Base-by-base conservation (phyloP, 371 early-diverging fungal genomes). In the Saksenaea oblongispora region DNA sequence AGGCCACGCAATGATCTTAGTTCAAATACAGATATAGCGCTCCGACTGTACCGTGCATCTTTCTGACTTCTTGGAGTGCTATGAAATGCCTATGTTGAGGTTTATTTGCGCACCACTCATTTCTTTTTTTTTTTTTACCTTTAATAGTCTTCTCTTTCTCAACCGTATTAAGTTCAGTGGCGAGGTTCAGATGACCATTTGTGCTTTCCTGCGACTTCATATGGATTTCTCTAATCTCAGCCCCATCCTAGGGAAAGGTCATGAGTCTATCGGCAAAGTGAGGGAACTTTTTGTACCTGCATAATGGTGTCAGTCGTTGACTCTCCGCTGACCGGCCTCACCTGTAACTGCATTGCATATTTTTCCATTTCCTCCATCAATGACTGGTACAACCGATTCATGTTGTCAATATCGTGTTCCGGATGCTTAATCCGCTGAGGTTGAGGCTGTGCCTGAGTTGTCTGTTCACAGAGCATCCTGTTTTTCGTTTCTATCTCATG, bases 291-390 rank as follows among this genome's bases (percentile, higher is more conserved):
- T 69, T 65, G 67, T 75, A 71, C 74, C 71, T 74, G 56, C 65
- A 70, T 15, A 63, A 67, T 8, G 55, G 73, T 44, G 64, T 17
- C 22, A 0, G 51, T 69, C 68, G 74, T 74, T 39, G 80, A 76
- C 54, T 85, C 86, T 41, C 89, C 89, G 63, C 76, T 85, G 71
- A 89, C 80, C 2, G 90, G 85, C 64, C 78, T 84, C 69, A 89
- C 87, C 47, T 88, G 86, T 61, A 90, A 63, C 36, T 90, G 71
- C 42, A 87, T 60, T 67, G 91, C 91, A 70, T 84, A 91, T 22
- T 86, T 78, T 70, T 91, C 93, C 68, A 87, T 89, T 51, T 91
- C 93, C 61, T 91, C 91, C 86, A 86, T 85, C 57, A 91, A 74
- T 10, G 82, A 72, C 39, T 55, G 59, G 67, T 89, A 89, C 61